Evolutionary conservation across 2,329 filamentous ascomycete species (phyloP), one percentile per base, ranked within the genome.

Genomic region (Colletotrichum trifolii): DNA sequence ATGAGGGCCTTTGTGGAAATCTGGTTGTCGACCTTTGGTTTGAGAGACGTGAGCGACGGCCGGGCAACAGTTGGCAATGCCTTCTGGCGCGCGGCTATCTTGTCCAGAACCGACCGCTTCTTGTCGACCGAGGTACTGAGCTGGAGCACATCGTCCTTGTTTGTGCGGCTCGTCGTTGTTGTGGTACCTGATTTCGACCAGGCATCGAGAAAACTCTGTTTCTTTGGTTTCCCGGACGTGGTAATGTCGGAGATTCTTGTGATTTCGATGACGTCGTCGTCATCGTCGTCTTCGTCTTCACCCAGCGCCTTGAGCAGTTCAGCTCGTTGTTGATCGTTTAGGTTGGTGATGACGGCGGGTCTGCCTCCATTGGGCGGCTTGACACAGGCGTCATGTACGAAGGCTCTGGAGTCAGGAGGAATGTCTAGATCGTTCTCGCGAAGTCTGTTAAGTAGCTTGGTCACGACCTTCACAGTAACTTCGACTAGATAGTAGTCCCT

Each of bases 401-500:
- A 88, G 38, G 81, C 79, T 35, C 87, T 80, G 2, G 89, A 84
- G 4, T 82, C 82, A 12, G 85, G 75, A 42, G 89, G 86, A 36
- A 97, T 86, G 57, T 89, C 88, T 70, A 97, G 88, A 57, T 87
- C 85, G 54, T 92, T 90, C 69, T 94, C 90, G 45, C 89, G 88
- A n/a, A 99, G 82, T 25, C 93, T 90, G 12, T 87, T 87, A 40
- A 99, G 85, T 64, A 99, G 89, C 75, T 97, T 97, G 71, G 89
- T 88, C 38, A 97, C 87, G 35, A 98, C 86, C 35, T 89, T 89
- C 53, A 97, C 93, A 12, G 95, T 90, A 43, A 93, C 93, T 65
- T 86, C 89, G 40, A 96, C 90, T 8, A 99, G 85, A 77, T 94
- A 97, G 60, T 89, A 85, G 75, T 99, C 96, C 68, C 95, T 91